Evolutionary conservation across 2,329 filamentous ascomycete species (phyloP), one percentile per base, ranked within the genome.

Genomic region (Fusarium hostae): DNA sequence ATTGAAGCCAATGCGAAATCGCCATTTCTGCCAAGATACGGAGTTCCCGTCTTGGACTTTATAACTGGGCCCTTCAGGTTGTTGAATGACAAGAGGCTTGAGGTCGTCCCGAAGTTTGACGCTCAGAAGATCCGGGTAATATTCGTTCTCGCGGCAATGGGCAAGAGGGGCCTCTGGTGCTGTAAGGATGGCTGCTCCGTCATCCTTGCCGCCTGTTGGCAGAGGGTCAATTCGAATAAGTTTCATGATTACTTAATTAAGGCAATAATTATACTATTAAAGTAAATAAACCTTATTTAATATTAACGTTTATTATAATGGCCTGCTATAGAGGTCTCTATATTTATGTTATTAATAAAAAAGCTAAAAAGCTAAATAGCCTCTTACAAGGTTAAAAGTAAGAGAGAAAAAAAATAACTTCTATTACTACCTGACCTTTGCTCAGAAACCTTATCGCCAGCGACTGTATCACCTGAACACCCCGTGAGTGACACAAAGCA

Each of bases 61-160:
- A 80, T 94, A 94, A 2, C 88, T 91, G 0, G 90, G 86, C 0
- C 91, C 91, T 34, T 92, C 88, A 40, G 87, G 87, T 76, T 95
- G 93, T 3, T 89, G 85, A 47, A 95, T 89, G 71, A 93, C 88
- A 76, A 94, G 86, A 5, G 92, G 92, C 79, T 93, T 94, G 32
- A 90, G 77, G 60, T 88, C 88, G 47, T 84, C 81, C 11, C 89
- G 81, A 13, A 83, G 74, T 1, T 84, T 82, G 2, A 77, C 72
- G n/a, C 83, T 80, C 8, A 90, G 80, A 7, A 90, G 81, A 75
- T 87, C 85, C 3, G 85, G 84, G 1, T 84, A 78, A 69, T 86
- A 87, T 59, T 88, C 86, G 24, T 83, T 59, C 10, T 59, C 32
- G 9, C 26, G 34, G n/a, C 30, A 54, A 15, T 59, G 47, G 13